A percentile compares a stretch with the other conserved stretches of the same genome.
These are phyloP conservation scores for Leptoxyphium fumago DNA, from an alignment of 2,329 filamentous ascomycete genomes.

Conservation along the genomic window DNA sequence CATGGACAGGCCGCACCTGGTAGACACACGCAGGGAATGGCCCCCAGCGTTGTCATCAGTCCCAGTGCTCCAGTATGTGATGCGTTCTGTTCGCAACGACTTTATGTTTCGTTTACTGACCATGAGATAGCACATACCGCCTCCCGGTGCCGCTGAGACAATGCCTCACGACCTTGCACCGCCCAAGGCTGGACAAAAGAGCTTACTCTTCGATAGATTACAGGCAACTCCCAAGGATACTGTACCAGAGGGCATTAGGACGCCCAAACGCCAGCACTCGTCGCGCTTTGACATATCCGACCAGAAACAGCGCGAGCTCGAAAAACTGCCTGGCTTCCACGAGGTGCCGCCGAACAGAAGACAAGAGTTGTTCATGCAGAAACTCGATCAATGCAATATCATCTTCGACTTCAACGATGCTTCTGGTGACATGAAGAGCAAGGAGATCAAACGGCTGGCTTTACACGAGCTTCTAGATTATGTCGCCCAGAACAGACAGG, in stretches of 20 bases:
- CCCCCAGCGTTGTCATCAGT: slow-evolving; percentile 82
- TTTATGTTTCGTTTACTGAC: background rate
- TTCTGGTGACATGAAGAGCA: slow-evolving; percentile 97
- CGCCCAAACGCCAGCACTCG: slow-evolving; percentile 91
- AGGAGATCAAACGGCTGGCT: slow-evolving; percentile 95
- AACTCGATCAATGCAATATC: slow-evolving; percentile 99
- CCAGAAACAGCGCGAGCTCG: slow-evolving; percentile 72
- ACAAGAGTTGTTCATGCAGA: slow-evolving; percentile 98
- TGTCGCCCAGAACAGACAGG: slow-evolving; percentile 93
- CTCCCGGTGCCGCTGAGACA: slow-evolving; percentile 84
- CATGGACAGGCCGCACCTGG: slow-evolving; percentile 10
- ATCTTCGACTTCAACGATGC: slow-evolving; percentile 99
- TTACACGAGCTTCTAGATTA: slow-evolving; percentile 95
- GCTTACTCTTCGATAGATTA: slow-evolving; percentile 71
- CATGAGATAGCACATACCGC: slow-evolving; percentile 60
- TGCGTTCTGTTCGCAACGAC: background rate
- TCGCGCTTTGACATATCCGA: slow-evolving; percentile 97
- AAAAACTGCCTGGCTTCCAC: slow-evolving; percentile 95
- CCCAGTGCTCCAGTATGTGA: slow-evolving; percentile 74
- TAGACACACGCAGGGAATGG: slow-evolving; percentile 13
- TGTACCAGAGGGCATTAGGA: slow-evolving; percentile 84
- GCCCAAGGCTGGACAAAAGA: slow-evolving; percentile 83
- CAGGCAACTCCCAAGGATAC: slow-evolving; percentile 85
- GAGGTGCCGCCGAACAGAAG: slow-evolving; percentile 89
- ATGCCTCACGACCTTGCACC: slow-evolving; percentile 96